phyloP scores from a whole-genome alignment of 108 stramenopile species.

The Hondaea fermentalgiana region DNA sequence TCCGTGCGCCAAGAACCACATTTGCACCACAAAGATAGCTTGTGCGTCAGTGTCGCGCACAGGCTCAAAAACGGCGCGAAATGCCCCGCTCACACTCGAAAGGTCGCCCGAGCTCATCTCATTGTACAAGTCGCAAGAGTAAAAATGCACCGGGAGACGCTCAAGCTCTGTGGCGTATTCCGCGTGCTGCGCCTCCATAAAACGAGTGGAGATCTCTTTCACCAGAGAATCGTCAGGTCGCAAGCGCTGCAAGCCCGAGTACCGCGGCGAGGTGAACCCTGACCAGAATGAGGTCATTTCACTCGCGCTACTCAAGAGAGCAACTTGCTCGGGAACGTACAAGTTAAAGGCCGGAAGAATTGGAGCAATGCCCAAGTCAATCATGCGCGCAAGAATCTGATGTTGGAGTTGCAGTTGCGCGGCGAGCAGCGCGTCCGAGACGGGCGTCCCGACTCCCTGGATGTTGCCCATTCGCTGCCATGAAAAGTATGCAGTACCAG shows the following conservation, averaged over 20 bases:
- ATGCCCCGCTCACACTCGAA: not conserved
- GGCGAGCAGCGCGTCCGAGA: not conserved
- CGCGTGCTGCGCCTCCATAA: not conserved
- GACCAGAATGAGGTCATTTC: not conserved
- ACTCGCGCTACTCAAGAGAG: not conserved
- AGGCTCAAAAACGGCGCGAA: not conserved
- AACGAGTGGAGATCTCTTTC: not conserved
- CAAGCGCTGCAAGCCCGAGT: not conserved
- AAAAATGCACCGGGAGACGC: not conserved
- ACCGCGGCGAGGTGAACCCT: not conserved
- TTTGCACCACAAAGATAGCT: not conserved
- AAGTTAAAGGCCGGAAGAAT: slow-evolving; percentile 3
- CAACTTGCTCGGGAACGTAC: not conserved
- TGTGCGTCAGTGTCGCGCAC: not conserved
- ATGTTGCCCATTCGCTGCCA: slow-evolving; percentile 28
- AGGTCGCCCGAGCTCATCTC: not conserved
- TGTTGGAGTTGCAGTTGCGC: not conserved
- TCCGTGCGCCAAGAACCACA: not conserved
- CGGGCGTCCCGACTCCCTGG: not conserved
- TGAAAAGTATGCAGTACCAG: not conserved
- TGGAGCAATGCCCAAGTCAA: not conserved
- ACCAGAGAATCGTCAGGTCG: not conserved
- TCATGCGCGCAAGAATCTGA: not conserved
- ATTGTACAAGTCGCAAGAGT: slow-evolving; percentile 15
- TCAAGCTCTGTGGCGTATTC: not conserved